Evolutionary conservation across 2,329 filamentous ascomycete species (phyloP).

Genomic region (Fusarium sp.): DNA sequence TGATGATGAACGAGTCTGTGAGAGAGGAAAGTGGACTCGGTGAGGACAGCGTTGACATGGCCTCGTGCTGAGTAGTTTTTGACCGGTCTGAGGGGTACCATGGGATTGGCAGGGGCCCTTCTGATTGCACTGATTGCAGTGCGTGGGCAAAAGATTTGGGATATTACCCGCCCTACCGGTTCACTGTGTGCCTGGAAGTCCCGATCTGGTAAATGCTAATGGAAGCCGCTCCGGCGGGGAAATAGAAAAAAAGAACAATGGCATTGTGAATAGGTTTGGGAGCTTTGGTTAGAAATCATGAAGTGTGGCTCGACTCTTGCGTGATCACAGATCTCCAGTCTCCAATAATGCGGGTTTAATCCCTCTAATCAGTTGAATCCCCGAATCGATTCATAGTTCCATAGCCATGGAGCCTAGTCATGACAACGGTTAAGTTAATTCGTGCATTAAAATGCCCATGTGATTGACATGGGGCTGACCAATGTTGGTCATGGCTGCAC

Average conservation of each 20-base stretch:
- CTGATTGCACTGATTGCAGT: constrained; percentile 37
- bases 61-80: constrained; percentile 59
- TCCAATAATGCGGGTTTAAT: constrained; percentile 28
- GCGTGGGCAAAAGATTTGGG: constrained; percentile 40
- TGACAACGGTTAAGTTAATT: constrained; percentile 27
- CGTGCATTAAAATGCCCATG: constrained; percentile 46
- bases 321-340: constrained; percentile 24
- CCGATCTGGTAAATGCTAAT: constrained; percentile 43
- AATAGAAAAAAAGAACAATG: constrained; percentile 20
- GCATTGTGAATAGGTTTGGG: constrained; percentile 23
- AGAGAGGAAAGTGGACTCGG: constrained; percentile 57
- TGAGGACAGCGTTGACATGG: constrained; percentile 55
- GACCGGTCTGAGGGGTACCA: constrained; percentile 59
- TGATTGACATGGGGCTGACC: constrained; percentile 47
- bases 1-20: constrained; percentile 54
- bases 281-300: constrained; percentile 28
- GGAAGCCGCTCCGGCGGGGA: constrained; percentile 14
- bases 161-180: constrained; percentile 44
- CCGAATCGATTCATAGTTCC: constrained; percentile 38
- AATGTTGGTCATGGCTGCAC: constrained; percentile 45
- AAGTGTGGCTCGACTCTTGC: constrained; percentile 42
- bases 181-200: constrained; percentile 46
- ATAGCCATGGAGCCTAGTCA: constrained; percentile 45
- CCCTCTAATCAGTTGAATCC: constrained; percentile 42
- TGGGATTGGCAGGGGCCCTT: constrained; percentile 49